Conservation (phyloP, 768 basidiomycete genomes). For the Phanerochaete sordida region DNA sequence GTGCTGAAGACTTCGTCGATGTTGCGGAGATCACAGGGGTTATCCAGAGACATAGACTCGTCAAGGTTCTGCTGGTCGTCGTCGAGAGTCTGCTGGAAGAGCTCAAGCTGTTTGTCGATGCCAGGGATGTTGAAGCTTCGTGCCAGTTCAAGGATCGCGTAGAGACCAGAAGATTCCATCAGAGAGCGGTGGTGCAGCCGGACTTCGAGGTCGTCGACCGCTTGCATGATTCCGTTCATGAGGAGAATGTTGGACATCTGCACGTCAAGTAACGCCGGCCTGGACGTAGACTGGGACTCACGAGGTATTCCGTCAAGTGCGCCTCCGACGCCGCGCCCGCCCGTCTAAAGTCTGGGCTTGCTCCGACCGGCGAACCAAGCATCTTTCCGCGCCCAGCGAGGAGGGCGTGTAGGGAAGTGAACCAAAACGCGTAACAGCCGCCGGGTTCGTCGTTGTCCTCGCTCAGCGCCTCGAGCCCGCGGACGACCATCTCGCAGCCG, state of each 20-base stretch:
- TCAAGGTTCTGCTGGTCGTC: slow-evolving; percentile 72
- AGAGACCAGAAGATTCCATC: slow-evolving; percentile 86
- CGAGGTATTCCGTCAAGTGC: slow-evolving; percentile 81
- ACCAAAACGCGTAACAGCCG: slow-evolving; percentile 81
- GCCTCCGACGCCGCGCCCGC: slow-evolving; percentile 56
- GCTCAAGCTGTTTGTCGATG: slow-evolving; percentile 64
- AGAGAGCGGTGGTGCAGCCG: slow-evolving; percentile 84
- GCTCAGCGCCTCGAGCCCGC: slow-evolving; percentile 74
- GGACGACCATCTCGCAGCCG: slow-evolving; percentile 63
- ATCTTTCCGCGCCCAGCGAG: slow-evolving; percentile 87
- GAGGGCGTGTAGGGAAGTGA: slow-evolving; percentile 71
- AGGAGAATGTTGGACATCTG: slow-evolving; percentile 64
- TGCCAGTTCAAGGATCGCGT: slow-evolving; percentile 67
- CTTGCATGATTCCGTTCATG: slow-evolving; percentile 61
- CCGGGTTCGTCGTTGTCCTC: slow-evolving; percentile 54
- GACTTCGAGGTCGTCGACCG: slow-evolving; percentile 74
- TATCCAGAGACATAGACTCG: slow-evolving; percentile 70
- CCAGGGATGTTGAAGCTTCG: slow-evolving; percentile 56
- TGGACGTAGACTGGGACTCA: slow-evolving; percentile 31
- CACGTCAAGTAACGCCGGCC: not conserved
- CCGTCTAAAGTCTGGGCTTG: slow-evolving; percentile 81
- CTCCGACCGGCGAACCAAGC: slow-evolving; percentile 86
- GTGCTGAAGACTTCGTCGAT: slow-evolving; percentile 89
- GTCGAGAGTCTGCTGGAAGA: slow-evolving; percentile 58
- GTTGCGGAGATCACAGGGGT: slow-evolving; percentile 71